Conservation (phyloP, 2,329 filamentous ascomycete species). For the Blastomyces percursus region DNA sequence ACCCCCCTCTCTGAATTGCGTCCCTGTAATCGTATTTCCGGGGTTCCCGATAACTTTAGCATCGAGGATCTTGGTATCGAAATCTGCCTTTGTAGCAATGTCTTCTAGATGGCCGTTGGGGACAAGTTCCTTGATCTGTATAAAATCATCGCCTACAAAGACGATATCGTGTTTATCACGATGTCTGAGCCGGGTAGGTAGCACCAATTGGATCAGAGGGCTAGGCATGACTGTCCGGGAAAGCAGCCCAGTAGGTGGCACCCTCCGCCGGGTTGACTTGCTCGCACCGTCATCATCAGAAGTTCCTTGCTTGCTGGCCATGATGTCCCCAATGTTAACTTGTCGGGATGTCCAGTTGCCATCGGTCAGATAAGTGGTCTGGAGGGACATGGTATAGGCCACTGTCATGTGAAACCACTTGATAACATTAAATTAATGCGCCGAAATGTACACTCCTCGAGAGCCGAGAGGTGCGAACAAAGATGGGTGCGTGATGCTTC, state of each 20-base stretch:
- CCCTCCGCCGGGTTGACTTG: conserved; percentile 21
- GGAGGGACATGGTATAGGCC: conserved; percentile 13
- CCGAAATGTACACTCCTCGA: background rate
- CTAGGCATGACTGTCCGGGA: conserved; percentile 69
- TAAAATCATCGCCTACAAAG: conserved; percentile 69
- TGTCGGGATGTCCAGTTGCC: conserved; percentile 13
- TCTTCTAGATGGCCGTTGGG: conserved; percentile 60
- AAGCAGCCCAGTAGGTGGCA: conserved; percentile 58
- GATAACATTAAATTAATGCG: background rate
- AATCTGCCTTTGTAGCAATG: conserved; percentile 66
- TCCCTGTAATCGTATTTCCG: conserved; percentile 30
- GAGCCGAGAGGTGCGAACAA: background rate
- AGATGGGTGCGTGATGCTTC: background rate
- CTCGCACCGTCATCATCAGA: conserved; percentile 10
- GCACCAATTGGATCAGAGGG: conserved; percentile 61
- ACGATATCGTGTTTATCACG: conserved; percentile 66
- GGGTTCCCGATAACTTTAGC: conserved; percentile 60
- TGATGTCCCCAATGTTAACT: conserved; percentile 14
- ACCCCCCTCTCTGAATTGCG: conserved; percentile 21
- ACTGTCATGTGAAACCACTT: background rate
- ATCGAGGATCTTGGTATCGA: conserved; percentile 66
- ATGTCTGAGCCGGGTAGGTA: conserved; percentile 68
- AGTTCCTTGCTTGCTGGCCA: conserved; percentile 11
- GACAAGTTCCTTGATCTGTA: conserved; percentile 67
- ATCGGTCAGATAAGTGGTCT: conserved; percentile 14